Conservation (phyloP, 345 rosid species). For the Boechera divaricarpa region DNA sequence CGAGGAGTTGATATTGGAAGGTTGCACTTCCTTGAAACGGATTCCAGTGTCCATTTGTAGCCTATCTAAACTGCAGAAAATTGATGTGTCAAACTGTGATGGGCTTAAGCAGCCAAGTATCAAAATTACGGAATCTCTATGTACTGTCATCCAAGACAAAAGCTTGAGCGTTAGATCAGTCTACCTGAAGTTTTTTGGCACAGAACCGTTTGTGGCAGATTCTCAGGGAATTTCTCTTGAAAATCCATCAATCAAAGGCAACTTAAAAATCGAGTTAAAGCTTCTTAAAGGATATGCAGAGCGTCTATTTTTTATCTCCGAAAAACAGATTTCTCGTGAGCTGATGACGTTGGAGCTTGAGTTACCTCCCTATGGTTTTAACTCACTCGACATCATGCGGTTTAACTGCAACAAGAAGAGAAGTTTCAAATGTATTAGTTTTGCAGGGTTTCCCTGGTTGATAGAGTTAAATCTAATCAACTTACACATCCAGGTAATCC, state of each 20-base stretch:
- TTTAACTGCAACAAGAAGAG: background rate
- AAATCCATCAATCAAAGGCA: conserved; percentile 10
- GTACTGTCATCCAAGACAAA: background rate
- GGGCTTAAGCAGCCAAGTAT: background rate
- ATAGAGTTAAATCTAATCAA: conserved; percentile 26
- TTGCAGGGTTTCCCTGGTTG: conserved; percentile 18
- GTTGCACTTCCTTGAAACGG: conserved; percentile 1
- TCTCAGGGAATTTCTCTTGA: background rate
- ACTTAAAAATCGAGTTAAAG: background rate
- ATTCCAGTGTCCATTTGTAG: background rate
- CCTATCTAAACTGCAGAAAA: conserved; percentile 19
- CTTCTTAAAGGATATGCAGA: conserved; percentile 7
- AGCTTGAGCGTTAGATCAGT: background rate
- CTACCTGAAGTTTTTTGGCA: background rate
- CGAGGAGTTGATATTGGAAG: conserved; percentile 11
- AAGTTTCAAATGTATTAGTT: background rate
- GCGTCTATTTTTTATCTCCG: background rate
- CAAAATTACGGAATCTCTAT: background rate
- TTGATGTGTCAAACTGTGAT: conserved; percentile 30
- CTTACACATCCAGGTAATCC: background rate
- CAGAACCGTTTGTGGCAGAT: background rate
- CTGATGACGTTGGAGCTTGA: conserved; percentile 3
- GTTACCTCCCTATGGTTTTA: conserved; percentile 25
- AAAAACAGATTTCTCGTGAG: background rate
- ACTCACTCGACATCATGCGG: conserved; percentile 14